Evolutionary conservation across 1,139 yeast species (phyloP).

Genomic region (Candida pseudoviswanathii): DNA sequence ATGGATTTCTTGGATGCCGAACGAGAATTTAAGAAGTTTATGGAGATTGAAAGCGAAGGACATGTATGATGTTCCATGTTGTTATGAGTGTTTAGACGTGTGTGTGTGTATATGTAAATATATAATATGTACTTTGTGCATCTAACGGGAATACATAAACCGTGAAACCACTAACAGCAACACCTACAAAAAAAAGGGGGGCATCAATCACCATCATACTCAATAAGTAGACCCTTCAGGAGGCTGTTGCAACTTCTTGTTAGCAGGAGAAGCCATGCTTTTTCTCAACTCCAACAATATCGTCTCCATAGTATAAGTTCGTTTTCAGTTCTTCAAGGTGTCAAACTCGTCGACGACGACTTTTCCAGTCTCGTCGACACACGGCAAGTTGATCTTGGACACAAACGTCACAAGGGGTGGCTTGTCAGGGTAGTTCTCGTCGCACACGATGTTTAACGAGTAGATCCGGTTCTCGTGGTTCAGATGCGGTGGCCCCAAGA

Average conservation of each 20-base stretch:
- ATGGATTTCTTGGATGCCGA: conserved; percentile 43
- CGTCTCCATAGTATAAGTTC: conserved; percentile 89
- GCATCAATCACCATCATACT: background rate
- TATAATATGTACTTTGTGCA: background rate
- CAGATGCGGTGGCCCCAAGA: conserved; percentile 95
- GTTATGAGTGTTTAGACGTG: background rate
- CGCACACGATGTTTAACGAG: conserved; percentile 79
- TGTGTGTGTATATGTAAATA: background rate
- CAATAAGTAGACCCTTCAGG: conserved; percentile 78
- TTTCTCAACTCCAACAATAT: conserved; percentile 83
- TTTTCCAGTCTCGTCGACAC: conserved; percentile 74
- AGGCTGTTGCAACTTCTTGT: conserved; percentile 89
- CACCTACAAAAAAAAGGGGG: background rate
- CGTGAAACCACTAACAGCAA: background rate
- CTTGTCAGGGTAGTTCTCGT: conserved; percentile 79
- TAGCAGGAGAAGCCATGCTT: conserved; percentile 77
- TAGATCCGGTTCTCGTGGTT: conserved; percentile 93
- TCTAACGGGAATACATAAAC: no score
- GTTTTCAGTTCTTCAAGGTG: conserved; percentile 81
- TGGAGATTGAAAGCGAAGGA: conserved; percentile 28
- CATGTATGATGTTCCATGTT: background rate
- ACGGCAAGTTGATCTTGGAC: conserved; percentile 86
- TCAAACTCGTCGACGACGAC: conserved; percentile 66
- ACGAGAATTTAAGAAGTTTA: conserved; percentile 34
- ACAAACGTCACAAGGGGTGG: conserved; percentile 84